phyloP scores from a whole-genome alignment of 139 green algal genomes.

The Diplosphaera chodatii region DNA sequence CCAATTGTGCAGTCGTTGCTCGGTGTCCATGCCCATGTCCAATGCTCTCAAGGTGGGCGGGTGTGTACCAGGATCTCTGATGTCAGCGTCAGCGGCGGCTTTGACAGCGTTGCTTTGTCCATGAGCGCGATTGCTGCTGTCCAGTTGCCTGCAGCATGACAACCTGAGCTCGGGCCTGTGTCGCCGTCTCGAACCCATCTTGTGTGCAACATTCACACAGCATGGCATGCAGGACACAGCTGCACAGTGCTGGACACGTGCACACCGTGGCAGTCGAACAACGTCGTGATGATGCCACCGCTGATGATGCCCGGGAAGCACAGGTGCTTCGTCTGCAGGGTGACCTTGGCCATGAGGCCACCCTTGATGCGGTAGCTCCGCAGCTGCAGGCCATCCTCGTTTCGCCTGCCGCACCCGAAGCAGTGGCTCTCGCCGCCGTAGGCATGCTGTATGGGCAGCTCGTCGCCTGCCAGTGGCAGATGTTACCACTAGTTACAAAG shows the following conservation, averaged over 20 bases:
- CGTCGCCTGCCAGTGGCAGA: too few relatives aligned
- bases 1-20: too few relatives aligned
- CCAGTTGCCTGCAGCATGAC: constrained; percentile 45
- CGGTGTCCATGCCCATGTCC: too few relatives aligned
- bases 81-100: constrained; percentile 76
- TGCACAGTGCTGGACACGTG: too few relatives aligned
- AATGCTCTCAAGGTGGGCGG: too few relatives aligned
- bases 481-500: too few relatives aligned
- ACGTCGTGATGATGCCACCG: constrained; percentile 59
- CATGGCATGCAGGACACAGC: too few relatives aligned
- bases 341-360: constrained; percentile 54
- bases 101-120: constrained; percentile 62
- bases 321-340: constrained; percentile 44
- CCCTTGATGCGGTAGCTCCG: constrained; percentile 42
- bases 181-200: too few relatives aligned
- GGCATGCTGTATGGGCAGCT: constrained; percentile 59
- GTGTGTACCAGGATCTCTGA: constrained; percentile 61
- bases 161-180: too few relatives aligned
- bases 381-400: constrained; percentile 53
- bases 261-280: constrained; percentile 73
- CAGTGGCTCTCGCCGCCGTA: constrained; percentile 63
- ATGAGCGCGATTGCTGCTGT: constrained; percentile 75
- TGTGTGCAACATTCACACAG: too few relatives aligned
- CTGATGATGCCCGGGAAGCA: constrained; percentile 39
- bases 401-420: constrained; percentile 66